These are phyloP conservation scores for Serpula lacrymans DNA, from an alignment of 768 basidiomycete genomes.

Conservation along the genomic window DNA sequence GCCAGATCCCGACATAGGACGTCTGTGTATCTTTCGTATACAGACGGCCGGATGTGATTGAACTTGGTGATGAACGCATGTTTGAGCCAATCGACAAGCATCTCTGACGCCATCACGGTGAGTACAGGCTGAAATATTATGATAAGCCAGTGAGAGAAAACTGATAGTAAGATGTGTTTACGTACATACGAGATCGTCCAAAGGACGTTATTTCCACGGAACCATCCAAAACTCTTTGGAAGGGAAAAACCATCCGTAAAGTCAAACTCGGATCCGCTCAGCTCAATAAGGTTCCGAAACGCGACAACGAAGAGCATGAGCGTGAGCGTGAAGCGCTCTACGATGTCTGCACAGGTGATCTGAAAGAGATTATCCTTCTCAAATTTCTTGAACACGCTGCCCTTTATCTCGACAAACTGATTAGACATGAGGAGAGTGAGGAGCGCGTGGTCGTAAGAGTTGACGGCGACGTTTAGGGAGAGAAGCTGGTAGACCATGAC, in stretches of 20 bases:
- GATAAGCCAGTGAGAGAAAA: not conserved
- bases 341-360: slow-evolving; percentile 98
- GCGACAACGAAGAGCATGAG: slow-evolving; percentile 92
- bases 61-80: slow-evolving; percentile 99
- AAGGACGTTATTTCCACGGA: slow-evolving; percentile 70
- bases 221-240: slow-evolving; percentile 84
- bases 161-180: slow-evolving; percentile 10
- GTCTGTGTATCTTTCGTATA: slow-evolving; percentile 94
- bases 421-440: slow-evolving; percentile 93
- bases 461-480: slow-evolving; percentile 94
- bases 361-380: slow-evolving; percentile 99
- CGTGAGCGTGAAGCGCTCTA: slow-evolving; percentile 90
- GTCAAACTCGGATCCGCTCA: slow-evolving; percentile 87
- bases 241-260: slow-evolving; percentile 66
- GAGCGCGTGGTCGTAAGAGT: slow-evolving; percentile 95
- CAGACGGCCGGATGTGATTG: slow-evolving; percentile 94
- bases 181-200: slow-evolving; percentile 90
- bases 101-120: slow-evolving; percentile 87
- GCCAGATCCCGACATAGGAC: slow-evolving; percentile 93
- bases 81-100: slow-evolving; percentile 97
- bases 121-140: slow-evolving; percentile 68
- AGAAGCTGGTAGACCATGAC: slow-evolving; percentile 96
- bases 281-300: slow-evolving; percentile 91
- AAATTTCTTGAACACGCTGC: slow-evolving; percentile 98
- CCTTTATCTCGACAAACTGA: slow-evolving; percentile 99